These are phyloP conservation scores for Botryotinia globosa DNA, from an alignment of 2,329 filamentous ascomycete species.

Conservation along the genomic window DNA sequence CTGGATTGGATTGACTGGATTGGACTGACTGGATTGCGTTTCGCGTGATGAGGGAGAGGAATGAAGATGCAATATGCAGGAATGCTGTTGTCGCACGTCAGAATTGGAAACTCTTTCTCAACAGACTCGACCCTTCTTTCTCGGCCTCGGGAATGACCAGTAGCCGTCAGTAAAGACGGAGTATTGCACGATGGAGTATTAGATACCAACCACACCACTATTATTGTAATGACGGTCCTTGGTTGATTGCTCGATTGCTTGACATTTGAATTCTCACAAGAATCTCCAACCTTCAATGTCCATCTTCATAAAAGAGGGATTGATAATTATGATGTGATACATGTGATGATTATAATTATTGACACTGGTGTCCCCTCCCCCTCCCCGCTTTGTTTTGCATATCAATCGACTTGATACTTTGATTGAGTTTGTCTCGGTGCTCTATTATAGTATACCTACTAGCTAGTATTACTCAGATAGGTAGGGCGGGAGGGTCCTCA, in stretches of 20 bases:
- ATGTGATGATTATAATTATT: too few relatives aligned
- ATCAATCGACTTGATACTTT: neutral
- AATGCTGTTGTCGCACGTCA: constrained; percentile 18
- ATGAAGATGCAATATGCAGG: constrained; percentile 7
- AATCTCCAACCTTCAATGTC: neutral
- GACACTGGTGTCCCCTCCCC: neutral
- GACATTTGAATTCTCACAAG: neutral
- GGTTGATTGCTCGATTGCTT: neutral
- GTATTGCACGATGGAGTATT: neutral
- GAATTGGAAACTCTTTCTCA: neutral
- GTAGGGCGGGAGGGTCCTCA: neutral
- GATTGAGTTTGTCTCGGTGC: neutral
- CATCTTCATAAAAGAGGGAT: neutral
- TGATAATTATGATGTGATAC: neutral
- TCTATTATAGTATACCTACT: too few relatives aligned
- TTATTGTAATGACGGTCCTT: neutral
- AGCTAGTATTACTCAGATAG: neutral
- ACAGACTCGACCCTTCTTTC: neutral
- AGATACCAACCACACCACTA: too few relatives aligned
- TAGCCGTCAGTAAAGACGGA: neutral
- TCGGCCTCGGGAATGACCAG: neutral
- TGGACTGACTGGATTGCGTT: neutral
- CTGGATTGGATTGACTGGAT: too few relatives aligned
- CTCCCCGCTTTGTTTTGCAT: neutral
- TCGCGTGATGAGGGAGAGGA: constrained; percentile 1